Conservation (phyloP, 768 basidiomycete genomes). For the Lactarius evosmus region DNA sequence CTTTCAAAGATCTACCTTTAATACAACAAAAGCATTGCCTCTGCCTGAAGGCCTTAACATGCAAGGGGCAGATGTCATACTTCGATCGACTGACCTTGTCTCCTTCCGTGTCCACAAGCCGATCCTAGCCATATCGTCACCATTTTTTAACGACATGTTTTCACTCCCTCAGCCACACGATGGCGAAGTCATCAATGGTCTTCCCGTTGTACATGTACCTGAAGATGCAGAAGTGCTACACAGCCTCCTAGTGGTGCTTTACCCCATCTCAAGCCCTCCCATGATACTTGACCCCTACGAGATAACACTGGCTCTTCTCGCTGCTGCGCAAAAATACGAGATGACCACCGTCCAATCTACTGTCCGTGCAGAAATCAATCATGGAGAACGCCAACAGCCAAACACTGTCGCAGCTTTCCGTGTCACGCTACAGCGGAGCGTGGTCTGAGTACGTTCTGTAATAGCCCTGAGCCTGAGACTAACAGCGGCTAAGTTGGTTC, state of each 20-base stretch:
- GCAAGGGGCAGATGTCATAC: not conserved
- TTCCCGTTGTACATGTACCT: not conserved
- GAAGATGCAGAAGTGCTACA: not conserved
- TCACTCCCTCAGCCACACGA: not conserved
- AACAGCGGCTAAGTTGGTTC: too few species aligned
- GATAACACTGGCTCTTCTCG: slow-evolving; percentile 8
- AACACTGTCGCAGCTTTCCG: too few species aligned
- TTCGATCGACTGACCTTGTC: not conserved
- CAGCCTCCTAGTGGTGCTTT: not conserved
- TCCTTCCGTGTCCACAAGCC: slow-evolving; percentile 1
- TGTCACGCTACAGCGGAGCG: too few species aligned
- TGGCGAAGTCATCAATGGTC: not conserved
- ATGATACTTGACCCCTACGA: not conserved
- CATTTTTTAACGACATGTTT: slow-evolving; percentile 2
- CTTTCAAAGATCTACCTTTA: not conserved
- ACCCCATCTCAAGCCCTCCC: not conserved
- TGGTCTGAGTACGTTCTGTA: too few species aligned
- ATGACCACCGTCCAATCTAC: not conserved
- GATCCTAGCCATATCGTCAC: not conserved
- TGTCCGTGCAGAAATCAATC: not conserved
- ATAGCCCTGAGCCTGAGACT: too few species aligned
- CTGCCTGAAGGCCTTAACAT: too few species aligned
- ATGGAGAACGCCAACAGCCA: too few species aligned
- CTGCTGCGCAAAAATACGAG: slow-evolving; percentile 25
- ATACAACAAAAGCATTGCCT: not conserved